Base-by-base conservation (phyloP, 768 basidiomycete genomes). In the Suillus ampliporus region DNA sequence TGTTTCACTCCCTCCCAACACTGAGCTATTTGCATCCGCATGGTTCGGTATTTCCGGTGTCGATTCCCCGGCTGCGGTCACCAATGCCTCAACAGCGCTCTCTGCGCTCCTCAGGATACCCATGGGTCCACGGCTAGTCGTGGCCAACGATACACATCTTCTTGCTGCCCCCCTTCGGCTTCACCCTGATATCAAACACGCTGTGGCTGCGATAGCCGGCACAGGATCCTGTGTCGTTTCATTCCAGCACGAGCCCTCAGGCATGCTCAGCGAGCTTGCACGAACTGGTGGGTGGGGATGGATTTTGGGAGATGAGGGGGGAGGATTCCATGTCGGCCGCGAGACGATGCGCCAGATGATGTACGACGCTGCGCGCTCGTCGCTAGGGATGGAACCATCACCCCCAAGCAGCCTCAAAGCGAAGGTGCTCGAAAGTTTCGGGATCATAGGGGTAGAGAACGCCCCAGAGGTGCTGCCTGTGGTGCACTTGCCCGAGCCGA, bases 21-120 rank as follows among this genome's bases (percentile, higher is more conserved):
- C 75, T 19, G 74, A 73, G 15, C 41, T 70, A 11, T 89, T 95
- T 66, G 82, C 83, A 21, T 84, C 87, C 3, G 93, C 89, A 0
- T 95, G 92, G 91, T 85, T 95, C 69, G 93, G 90, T 35, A 83
- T 92, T 17, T 90, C 93, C 1, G 93, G 93, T 38, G 89, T 91
- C 34, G 94, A 94, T 73, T 90, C 89, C 11, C 83, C 87, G 2
- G 79, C 83, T 15, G 88, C 88, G 17, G 81, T 87, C 60, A 82
- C 80, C 15, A 80, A 80, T 11, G 79, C 94, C 54, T 83, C 85
- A 0, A 75, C 78, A 4, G 76, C 81, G 13, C 76, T 93, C 47
- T 83, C 89, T 2, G 69, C 70, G 3, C 82, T 93, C 19, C 79
- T 92, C 5, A 80, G 76, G 34, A 80, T 94, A 57, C 85, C 89